These are phyloP conservation scores for Phascolomyces articulosus DNA, from an alignment of 371 early-diverging fungal genomes.

Conservation along the genomic window DNA sequence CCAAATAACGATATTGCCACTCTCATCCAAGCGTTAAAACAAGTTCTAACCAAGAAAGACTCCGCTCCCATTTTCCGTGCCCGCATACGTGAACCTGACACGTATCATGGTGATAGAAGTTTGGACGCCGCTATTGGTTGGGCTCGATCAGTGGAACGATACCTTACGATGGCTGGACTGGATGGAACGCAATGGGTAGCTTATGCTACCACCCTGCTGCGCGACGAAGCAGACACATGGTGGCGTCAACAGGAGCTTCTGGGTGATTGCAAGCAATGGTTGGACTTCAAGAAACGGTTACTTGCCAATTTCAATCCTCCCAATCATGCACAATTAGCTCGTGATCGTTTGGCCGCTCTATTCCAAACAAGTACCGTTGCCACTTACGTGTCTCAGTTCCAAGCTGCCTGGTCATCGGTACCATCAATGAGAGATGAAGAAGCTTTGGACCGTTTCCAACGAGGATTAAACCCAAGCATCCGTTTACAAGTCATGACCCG, in stretches of 20 bases:
- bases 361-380: background rate
- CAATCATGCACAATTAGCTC: background rate
- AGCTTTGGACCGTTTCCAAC: slow-evolving; percentile 6
- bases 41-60: background rate
- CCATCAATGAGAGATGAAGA: slow-evolving; percentile 12
- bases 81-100: background rate
- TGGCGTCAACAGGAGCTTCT: background rate
- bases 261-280: background rate
- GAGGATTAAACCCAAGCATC: background rate
- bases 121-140: background rate
- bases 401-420: background rate
- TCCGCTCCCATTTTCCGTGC: background rate
- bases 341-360: background rate
- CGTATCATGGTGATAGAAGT: background rate
- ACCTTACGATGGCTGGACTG: background rate
- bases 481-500: background rate
- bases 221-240: background rate
- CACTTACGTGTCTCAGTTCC: background rate
- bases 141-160: background rate
- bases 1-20: no score
- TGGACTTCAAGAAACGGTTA: background rate
- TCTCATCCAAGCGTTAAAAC: background rate
- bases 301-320: background rate
- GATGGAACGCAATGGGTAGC: background rate
- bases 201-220: background rate